Evolutionary conservation across 2,329 filamentous ascomycete species (phyloP).

Genomic region (Hymenoscyphus repandus): DNA sequence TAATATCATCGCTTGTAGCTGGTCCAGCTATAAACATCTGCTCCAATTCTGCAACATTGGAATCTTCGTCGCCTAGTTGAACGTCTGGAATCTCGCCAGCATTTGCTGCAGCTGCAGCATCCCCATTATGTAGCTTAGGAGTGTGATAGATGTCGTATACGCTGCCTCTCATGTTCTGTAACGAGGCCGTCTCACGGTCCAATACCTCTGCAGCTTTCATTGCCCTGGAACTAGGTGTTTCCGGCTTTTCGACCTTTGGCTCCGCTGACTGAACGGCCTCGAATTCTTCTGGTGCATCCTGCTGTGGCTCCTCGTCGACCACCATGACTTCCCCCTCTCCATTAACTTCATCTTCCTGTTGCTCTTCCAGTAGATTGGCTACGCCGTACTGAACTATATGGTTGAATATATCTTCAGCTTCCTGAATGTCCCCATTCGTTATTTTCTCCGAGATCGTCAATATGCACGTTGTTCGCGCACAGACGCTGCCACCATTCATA

Average conservation of each 20-base stretch:
- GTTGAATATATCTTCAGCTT: conserved; percentile 47
- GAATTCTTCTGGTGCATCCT: no score
- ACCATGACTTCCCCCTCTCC: conserved; percentile 2
- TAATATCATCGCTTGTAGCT: conserved; percentile 14
- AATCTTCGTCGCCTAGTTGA: not conserved
- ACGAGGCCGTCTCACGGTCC: conserved; percentile 47
- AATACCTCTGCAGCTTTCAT: conserved; percentile 56
- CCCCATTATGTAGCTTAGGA: not conserved
- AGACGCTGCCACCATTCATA: conserved; percentile 52
- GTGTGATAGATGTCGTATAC: not conserved
- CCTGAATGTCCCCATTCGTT: conserved; percentile 43
- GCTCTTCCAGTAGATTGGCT: conserved; percentile 32
- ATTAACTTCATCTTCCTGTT: not conserved
- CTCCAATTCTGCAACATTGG: not conserved
- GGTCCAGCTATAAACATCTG: not conserved
- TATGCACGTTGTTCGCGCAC: conserved; percentile 51
- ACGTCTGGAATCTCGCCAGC: not conserved
- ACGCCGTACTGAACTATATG: conserved; percentile 46
- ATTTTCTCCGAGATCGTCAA: conserved; percentile 47
- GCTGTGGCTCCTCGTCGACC: not conserved
- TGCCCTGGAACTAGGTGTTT: conserved; percentile 47
- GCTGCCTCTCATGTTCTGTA: conserved; percentile 36
- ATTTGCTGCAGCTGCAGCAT: not conserved
- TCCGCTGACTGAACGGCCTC: not conserved
- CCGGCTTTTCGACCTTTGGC: not conserved